phyloP scores from a whole-genome alignment of 352 stramenopile genomes.

The Phytopythium litorale region DNA sequence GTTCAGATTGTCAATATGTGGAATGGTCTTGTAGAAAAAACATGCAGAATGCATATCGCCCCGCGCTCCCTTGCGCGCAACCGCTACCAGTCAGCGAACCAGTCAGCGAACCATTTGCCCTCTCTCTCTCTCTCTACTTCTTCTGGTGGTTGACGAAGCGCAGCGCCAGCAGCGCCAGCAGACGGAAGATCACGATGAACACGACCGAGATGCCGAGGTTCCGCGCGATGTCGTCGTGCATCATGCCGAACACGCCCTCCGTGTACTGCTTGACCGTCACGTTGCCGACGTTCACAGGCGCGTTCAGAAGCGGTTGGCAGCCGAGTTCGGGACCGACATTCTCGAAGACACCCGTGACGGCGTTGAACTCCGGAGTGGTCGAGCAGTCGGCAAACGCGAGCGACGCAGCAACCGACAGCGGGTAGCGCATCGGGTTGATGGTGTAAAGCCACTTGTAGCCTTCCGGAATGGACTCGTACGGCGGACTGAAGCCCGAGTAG shows the following conservation, averaged over 20 bases:
- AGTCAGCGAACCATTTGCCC: neutral
- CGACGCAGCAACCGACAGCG: conserved; percentile 1
- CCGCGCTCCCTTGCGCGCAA: neutral
- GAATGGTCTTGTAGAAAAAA: neutral
- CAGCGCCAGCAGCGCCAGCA: neutral
- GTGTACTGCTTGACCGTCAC: conserved; percentile 10
- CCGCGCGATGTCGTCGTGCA: conserved; percentile 3
- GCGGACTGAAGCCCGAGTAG: conserved; percentile 19
- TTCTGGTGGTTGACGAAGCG: conserved; percentile 3
- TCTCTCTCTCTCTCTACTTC: neutral
- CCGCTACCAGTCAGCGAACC: too few species aligned
- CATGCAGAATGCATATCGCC: neutral
- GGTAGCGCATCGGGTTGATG: conserved; percentile 15
- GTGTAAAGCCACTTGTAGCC: conserved; percentile 17
- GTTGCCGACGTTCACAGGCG: conserved; percentile 7
- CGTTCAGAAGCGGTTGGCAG: conserved; percentile 10
- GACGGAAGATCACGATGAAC: neutral
- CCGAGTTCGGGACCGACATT: conserved; percentile 18
- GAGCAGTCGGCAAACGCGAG: conserved; percentile 5
- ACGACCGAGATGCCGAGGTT: conserved; percentile 11
- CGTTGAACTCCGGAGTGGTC: conserved; percentile 13
- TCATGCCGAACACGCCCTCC: neutral
- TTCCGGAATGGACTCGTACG: conserved; percentile 13
- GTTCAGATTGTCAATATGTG: neutral
- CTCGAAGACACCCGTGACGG: conserved; percentile 11